A percentile compares a stretch with the other conserved stretches of the same genome.
Conservation (phyloP, 495 filamentous ascomycete genomes). For the Chlorociboria aeruginascens region DNA sequence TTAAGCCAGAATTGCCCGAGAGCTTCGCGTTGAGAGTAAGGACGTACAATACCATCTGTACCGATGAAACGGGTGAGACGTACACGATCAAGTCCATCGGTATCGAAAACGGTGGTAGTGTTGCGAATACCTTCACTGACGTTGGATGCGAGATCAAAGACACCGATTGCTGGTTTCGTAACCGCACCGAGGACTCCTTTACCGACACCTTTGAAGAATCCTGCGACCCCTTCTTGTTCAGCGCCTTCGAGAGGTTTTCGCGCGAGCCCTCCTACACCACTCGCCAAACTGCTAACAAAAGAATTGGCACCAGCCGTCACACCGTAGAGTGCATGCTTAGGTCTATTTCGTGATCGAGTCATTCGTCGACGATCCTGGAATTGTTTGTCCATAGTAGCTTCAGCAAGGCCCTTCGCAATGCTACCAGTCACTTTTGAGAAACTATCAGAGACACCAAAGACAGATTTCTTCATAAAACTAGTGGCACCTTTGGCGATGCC, state of each 20-base stretch:
- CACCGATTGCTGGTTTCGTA: conserved; percentile 93
- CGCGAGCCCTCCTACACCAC: conserved; percentile 84
- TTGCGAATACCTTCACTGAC: conserved; percentile 95
- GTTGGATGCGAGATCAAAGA: conserved; percentile 93
- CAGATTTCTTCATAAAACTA: conserved; percentile 95
- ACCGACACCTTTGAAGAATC: conserved; percentile 95
- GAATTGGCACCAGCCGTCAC: conserved; percentile 93
- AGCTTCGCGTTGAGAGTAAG: conserved; percentile 91
- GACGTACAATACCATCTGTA: conserved; percentile 83
- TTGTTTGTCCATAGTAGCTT: conserved; percentile 93
- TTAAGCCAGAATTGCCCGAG: conserved; percentile 98
- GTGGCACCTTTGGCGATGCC: conserved; percentile 95
- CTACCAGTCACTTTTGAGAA: conserved; percentile 94
- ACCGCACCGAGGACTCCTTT: conserved; percentile 87
- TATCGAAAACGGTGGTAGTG: conserved; percentile 95
- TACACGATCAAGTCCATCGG: conserved; percentile 85
- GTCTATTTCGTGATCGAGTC: conserved; percentile 82
- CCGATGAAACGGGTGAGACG: conserved; percentile 85
- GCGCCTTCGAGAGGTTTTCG: conserved; percentile 90
- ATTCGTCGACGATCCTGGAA: conserved; percentile 94
- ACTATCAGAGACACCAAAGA: conserved; percentile 91
- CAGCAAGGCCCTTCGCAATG: conserved; percentile 89
- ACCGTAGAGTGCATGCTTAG: conserved; percentile 93
- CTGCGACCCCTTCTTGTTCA: conserved; percentile 84
- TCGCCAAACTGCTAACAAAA: conserved; percentile 82